Base-by-base conservation (phyloP, 2,329 filamentous ascomycete species). In the Trichoderma koningiopsis region DNA sequence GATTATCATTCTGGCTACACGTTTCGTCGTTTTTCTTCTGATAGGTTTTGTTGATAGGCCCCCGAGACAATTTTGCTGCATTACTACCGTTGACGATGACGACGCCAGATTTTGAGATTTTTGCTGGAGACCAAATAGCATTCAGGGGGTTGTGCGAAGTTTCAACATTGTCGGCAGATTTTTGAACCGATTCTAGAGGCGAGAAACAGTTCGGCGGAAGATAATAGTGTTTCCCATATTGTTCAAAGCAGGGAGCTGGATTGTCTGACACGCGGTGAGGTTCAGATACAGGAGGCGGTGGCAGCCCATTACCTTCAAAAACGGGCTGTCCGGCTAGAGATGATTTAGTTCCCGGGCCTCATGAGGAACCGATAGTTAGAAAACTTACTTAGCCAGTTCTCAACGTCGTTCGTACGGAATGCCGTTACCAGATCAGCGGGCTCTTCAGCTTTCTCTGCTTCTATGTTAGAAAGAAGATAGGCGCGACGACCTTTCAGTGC, bases 371-470 rank as follows among this genome's bases (percentile, higher is more conserved):
- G 43, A 27, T 35, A 2, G 19, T 56, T 14, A 29, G 27, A 8
- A 5, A 6, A 71, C 78, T 72, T 73, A 81, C 80, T 75, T 47
- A 82, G 74, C 80, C 80, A 82, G 65, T 79, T 78, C 40, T 81
- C 75, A 3, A 80, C 69, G 19, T 69, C 73, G 13, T 76, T 70
- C 4, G 70, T 72, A 7, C 70, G 66, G 40, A 73, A 76, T 10
- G 77, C 77, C 31, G 73, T 68, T 58, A 73, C 61, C 3, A 80
- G 68, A 40, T 77, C 77, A 47, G 70, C 73, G 7, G 74, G 76
- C 35, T 69, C 73, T 66, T 65, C 63, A 19, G 60, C 43, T 33
- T 35, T 58, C 1, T 64, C 49, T 56, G 68, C 59, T 56, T 64
- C 59, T 4, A 55, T 70, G 11, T 68, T 70, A 6, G 72, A 70